A percentile compares a stretch with the other conserved stretches of the same genome.
Conservation (phyloP, 1,284 basidiomycete species). For the Schizopora paradoxa region DNA sequence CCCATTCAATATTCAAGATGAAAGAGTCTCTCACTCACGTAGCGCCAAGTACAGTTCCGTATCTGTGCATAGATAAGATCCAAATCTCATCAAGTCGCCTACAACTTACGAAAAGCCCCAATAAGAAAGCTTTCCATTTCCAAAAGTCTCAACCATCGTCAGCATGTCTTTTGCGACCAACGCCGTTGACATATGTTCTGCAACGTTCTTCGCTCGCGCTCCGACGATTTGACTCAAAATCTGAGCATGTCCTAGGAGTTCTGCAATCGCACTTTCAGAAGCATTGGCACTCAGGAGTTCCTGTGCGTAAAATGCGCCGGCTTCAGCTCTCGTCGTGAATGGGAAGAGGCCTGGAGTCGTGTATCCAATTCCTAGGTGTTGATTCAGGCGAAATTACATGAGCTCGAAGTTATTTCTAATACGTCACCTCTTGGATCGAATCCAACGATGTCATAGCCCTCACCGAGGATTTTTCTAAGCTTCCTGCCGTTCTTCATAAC, state of each 20-base stretch:
- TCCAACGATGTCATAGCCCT: slow-evolving; percentile 29
- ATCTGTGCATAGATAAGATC: not conserved
- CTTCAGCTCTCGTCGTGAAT: slow-evolving; percentile 4
- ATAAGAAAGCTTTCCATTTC: slow-evolving; percentile 23
- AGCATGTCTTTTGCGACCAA: slow-evolving; percentile 27
- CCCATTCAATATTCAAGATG: not conserved
- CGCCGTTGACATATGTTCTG: slow-evolving; percentile 24
- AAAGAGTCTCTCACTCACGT: not conserved
- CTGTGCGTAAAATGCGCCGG: not conserved
- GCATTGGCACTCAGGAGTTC: slow-evolving; percentile 15
- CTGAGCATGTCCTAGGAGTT: slow-evolving; percentile 18
- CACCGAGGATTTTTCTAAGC: slow-evolving; percentile 21
- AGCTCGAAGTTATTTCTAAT: not conserved
- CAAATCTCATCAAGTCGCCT: not conserved
- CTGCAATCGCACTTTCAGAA: slow-evolving; percentile 19
- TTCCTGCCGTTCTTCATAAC: slow-evolving; percentile 6
- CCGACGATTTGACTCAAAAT: slow-evolving; percentile 22
- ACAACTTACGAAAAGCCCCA: slow-evolving; percentile 26
- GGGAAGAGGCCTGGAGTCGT: slow-evolving; percentile 19
- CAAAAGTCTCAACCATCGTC: slow-evolving; percentile 24
- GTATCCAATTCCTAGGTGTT: slow-evolving; percentile 17
- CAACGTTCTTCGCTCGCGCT: slow-evolving; percentile 18
- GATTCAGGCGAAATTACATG: slow-evolving; percentile 1
- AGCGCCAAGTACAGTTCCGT: slow-evolving; percentile 3
- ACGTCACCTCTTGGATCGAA: slow-evolving; percentile 30